Evolutionary conservation across 768 basidiomycete genomes (phyloP).

Genomic region (Naematelia aurantialba): DNA sequence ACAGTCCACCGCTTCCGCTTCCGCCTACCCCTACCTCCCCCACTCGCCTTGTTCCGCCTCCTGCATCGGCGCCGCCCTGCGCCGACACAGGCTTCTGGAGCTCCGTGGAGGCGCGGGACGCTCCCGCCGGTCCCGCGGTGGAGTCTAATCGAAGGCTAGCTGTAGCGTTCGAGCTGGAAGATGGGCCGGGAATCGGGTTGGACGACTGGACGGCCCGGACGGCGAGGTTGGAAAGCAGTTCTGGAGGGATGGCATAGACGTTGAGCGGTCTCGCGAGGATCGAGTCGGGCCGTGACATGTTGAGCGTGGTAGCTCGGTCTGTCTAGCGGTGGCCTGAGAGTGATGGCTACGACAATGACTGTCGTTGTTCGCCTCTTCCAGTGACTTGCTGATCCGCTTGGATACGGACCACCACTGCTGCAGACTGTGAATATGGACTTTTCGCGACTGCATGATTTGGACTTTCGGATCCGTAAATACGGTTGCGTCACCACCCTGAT

Average conservation of each 20-base stretch:
- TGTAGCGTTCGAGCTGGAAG: too few species aligned
- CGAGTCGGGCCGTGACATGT: background rate
- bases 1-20: conserved; percentile 19
- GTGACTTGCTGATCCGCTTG: too few species aligned
- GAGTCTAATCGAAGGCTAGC: conserved; percentile 9
- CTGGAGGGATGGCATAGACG: conserved; percentile 67
- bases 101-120: conserved; percentile 1
- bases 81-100: background rate
- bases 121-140: conserved; percentile 45
- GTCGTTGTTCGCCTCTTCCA: too few species aligned
- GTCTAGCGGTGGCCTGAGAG: background rate
- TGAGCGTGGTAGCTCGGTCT: background rate
- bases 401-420: too few species aligned
- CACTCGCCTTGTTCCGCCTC: too few species aligned
- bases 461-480: background rate
- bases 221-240: conserved; percentile 66
- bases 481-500: background rate
- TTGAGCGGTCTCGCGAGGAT: conserved; percentile 29
- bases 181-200: conserved; percentile 2
- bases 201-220: conserved; percentile 60
- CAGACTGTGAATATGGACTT: too few species aligned
- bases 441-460: too few species aligned
- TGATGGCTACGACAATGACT: too few species aligned
- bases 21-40: background rate
- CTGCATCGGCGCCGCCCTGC: background rate